phyloP scores from a whole-genome alignment of 495 filamentous ascomycete species.

The Recurvomyces mirabilis region DNA sequence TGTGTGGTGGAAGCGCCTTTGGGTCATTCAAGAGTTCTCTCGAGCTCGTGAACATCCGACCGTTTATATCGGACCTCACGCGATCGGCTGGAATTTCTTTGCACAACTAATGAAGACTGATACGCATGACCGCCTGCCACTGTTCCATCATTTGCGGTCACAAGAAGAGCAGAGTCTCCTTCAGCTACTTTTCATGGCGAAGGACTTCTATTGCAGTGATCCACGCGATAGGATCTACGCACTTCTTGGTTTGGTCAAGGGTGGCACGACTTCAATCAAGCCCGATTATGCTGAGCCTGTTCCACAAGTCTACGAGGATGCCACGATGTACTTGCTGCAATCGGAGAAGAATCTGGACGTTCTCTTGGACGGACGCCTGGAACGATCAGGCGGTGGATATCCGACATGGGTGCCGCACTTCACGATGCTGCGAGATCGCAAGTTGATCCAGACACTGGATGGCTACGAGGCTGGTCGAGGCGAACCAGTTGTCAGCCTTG shows the following conservation, averaged over 20 bases:
- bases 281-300: conserved; percentile 9
- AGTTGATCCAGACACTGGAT: neutral
- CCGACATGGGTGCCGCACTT: conserved; percentile 8
- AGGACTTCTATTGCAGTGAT: conserved; percentile 8
- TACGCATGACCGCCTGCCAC: conserved; percentile 1
- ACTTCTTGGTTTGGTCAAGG: conserved; percentile 3
- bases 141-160: conserved; percentile 1
- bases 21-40: conserved; percentile 7
- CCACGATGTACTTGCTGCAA: conserved; percentile 1
- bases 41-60: neutral
- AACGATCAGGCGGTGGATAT: neutral
- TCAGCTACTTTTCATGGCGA: conserved; percentile 2
- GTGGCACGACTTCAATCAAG: neutral
- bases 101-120: conserved; percentile 1
- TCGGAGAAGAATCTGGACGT: conserved; percentile 3
- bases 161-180: conserved; percentile 6
- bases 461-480: conserved; percentile 1
- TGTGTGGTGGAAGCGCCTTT: conserved; percentile 11
- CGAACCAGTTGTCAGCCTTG: neutral
- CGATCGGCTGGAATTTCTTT: conserved; percentile 9
- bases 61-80: conserved; percentile 7
- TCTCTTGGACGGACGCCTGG: conserved; percentile 3
- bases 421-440: neutral
- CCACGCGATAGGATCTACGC: conserved; percentile 3
- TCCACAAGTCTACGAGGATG: conserved; percentile 7